Base-by-base conservation (phyloP, 2,329 filamentous ascomycete genomes). In the Ceratocystis eucalypticola region DNA sequence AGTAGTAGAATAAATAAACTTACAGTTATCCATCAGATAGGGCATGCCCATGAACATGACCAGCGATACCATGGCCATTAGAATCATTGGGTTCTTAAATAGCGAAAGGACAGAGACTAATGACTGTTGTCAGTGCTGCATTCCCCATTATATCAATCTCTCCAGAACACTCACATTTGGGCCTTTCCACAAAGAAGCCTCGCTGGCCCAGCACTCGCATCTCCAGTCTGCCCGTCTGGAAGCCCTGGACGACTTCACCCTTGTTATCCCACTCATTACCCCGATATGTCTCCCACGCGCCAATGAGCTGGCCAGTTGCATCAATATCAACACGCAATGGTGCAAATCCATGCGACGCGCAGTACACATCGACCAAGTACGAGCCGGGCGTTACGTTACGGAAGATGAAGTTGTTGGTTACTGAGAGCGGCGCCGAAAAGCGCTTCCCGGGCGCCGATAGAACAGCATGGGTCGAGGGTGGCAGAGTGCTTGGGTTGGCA, bases 41-140 rank as follows among this genome's bases (percentile, higher is more conserved):
- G 94, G 94, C 88, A 97, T 90, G 70, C 92, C 92, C 72, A 97
- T 82, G 69, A 96, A 91, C 70, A 96, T 79, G 4, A 79, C 86
- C 79, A 96, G 84, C 69, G 87, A 91, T 48, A 94, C 85, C 44
- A 96, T 77, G 3, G 88, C 91, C 79, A 99, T 88, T 68, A 99
- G 82, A 70, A 97, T 96, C 91, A 97, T 97, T 2, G 94, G 94
- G 74, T 90, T 96, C 80, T 94, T 94, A 72, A 96, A 80, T 66
- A 96, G 86, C 67, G 83, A 84, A 67, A 96, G 73, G n/a, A 92
- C 81, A 20, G 87, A 90, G 77, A 93, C 88, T 91, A 70, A 59
- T 28, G 30, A 4, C 30, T n/a, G 37, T 22, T 37, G 28, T 50
- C 67, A 45, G 55, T 48, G n/a, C 28, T 15, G 41, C 41, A 7